Evolutionary conservation across 1,139 yeast genomes (phyloP), one percentile per base, ranked within the genome.

Genomic region (Nakaseomyces nivariensis): DNA sequence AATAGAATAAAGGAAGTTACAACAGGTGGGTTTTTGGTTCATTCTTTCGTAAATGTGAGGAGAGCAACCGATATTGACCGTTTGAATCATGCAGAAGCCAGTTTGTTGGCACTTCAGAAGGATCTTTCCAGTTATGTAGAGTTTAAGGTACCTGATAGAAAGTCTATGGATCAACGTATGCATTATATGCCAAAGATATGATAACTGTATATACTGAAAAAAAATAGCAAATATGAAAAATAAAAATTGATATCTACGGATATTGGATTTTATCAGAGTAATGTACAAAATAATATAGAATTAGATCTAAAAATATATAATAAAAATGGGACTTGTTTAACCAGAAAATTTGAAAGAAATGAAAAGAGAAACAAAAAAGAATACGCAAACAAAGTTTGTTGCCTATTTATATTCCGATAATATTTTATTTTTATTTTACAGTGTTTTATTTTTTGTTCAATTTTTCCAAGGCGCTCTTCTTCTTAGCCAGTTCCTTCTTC

Each of bases 21-120:
- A 24, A 63, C 62, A 25, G 62, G 61, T n/a, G 64, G 68, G 0
- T 64, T 53, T 44, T 48, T 83, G 51, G 72, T 88, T 13, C 81
- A 81, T 62, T 80, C 84, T 6, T 84, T 75, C 58, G 79, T 85
- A 25, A 83, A 86, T 57, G 82, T 87, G 6, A 79, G 81, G 22
- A 78, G 78, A 52, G 72, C 86, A 13, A 85, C 94, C 2, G 96
- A 87, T 64, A 75, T 89, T 45, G 94, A 86, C 43, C 75, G 77
- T 50, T 78, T 85, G 11, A 79, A 78, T 51, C 75, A 74, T 49
- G 89, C 89, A 1, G 79, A 82, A 3, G 77, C 78, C 52, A 82
- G 82, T 49, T 68, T 89, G 52, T 71, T 80, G 47, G 72, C 70
- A 48, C 67, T 87, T 43, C 88, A 85, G 64, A 78, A 73, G 22